Conservation (phyloP, 1,284 basidiomycete species). For the Tausonia pullulans region DNA sequence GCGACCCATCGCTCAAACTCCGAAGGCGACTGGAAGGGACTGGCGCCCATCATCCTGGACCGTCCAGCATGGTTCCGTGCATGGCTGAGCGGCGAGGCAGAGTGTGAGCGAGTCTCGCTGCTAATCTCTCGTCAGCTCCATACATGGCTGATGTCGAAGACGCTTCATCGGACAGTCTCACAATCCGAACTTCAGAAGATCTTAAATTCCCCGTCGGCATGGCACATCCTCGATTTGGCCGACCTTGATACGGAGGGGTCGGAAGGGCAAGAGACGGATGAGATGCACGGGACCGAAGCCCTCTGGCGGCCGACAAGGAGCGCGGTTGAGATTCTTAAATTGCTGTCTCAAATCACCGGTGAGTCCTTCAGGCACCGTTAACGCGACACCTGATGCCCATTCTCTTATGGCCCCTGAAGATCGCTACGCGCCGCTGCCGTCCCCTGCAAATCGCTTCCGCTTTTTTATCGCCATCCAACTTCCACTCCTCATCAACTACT, state of each 20-base stretch:
- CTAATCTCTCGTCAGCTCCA: not conserved
- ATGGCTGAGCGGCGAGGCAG: conserved; percentile 78
- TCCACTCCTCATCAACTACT: conserved; percentile 68
- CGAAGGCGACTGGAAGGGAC: conserved; percentile 49
- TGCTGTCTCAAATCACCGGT: conserved; percentile 82
- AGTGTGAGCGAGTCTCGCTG: conserved; percentile 47
- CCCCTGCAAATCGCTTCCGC: conserved; percentile 59
- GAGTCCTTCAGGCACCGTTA: conserved; percentile 18
- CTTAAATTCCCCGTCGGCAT: conserved; percentile 69
- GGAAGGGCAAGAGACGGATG: not conserved
- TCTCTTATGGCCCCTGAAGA: conserved; percentile 40
- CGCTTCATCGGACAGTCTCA: conserved; percentile 43
- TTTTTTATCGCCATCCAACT: conserved; percentile 79
- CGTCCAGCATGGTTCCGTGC: conserved; percentile 76
- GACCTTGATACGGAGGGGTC: conserved; percentile 31
- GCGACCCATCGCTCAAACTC: conserved; percentile 19
- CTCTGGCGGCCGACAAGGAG: conserved; percentile 54
- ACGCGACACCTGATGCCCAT: not conserved
- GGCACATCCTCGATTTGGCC: conserved; percentile 56
- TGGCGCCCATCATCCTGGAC: conserved; percentile 69
- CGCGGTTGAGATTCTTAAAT: conserved; percentile 63
- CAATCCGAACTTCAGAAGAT: conserved; percentile 71
- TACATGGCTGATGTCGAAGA: not conserved
- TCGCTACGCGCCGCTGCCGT: conserved; percentile 77
- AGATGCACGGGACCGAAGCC: not conserved